Evolutionary conservation across 345 rosid genomes (phyloP), one percentile per base, ranked within the genome.

Genomic region (Mallotus nudiflorus): DNA sequence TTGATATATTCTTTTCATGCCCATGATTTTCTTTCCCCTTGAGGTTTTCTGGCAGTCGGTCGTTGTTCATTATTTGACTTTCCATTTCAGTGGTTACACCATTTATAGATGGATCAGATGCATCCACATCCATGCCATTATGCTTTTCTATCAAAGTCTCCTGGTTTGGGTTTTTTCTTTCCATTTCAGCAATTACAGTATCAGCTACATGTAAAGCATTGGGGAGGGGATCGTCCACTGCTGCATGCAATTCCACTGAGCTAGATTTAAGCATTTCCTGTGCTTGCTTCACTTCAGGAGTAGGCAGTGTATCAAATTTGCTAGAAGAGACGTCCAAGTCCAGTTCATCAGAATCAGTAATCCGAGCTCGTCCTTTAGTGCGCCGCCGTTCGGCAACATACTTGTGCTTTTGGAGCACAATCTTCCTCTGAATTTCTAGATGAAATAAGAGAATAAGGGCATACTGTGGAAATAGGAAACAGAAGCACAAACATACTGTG

Each of bases 151-250:
- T 66, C 27, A 16, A 66, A 15, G 68, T 55, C 33, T 55, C 55
- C 24, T 39, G 3, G 51, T 60, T 35, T 51, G 22, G 10, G 15
- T 12, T 59, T 44, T 53, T 65, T 61, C 35, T 65, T 14, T 22
- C 63, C 39, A 71, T 62, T 55, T 53, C 66, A 37, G 55, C 48
- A 22, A 55, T 51, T 64, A 88, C 63, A 56, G 70, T 70, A 58
- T 67, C 73, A 16, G 89, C 82, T 27, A 66, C 52, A 25, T n/a
- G 69, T 10, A 83, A 29, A 5, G 87, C 81, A 62, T 72, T 80
- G 20, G 86, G 85, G 29, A 85, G 88, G 40, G 88, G 89, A 64
- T 86, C 91, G 4, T 62, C 78, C 20, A 85, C 86, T 20, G 53
- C 45, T 1, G 81, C 76, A 73, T 35, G 82, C 61, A 84, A 69